Percentiles rank a stretch among this genome's conserved stretches.
phyloP scores from a whole-genome alignment of 768 basidiomycete species.

The Chalciporus piperatus region DNA sequence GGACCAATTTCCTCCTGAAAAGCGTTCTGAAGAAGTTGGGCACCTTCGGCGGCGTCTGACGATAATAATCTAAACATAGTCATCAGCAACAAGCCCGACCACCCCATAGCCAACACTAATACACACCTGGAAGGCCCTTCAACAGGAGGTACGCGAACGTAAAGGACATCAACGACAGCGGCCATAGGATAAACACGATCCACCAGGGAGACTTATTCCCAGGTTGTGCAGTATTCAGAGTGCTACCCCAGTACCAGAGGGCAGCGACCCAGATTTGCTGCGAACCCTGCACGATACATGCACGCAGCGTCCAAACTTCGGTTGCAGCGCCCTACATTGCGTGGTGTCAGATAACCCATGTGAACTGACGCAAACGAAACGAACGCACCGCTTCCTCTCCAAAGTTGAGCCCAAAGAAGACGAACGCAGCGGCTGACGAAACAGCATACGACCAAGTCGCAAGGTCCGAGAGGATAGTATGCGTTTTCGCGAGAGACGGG shows the following conservation, averaged over 20 bases:
- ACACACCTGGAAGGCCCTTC: conserved; percentile 79
- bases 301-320: conserved; percentile 89
- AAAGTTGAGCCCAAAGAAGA: conserved; percentile 94
- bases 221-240: conserved; percentile 55
- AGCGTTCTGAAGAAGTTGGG: conserved; percentile 89
- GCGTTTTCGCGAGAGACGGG: conserved; percentile 53
- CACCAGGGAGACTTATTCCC: conserved; percentile 73
- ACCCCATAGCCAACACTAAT: not conserved
- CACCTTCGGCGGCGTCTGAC: conserved; percentile 91
- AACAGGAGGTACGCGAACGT: conserved; percentile 81
- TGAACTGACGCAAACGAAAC: conserved; percentile 7
- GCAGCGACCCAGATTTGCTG: conserved; percentile 96
- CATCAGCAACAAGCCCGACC: not conserved
- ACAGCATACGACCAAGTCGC: conserved; percentile 92
- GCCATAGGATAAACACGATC: conserved; percentile 82
- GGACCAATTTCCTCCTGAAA: conserved; percentile 85
- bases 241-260: conserved; percentile 94
- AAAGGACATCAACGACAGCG: conserved; percentile 71
- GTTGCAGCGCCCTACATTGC: conserved; percentile 77
- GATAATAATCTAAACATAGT: conserved; percentile 66
- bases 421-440: conserved; percentile 90
- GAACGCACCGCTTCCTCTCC: conserved; percentile 87
- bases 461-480: conserved; percentile 64
- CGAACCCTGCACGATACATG: conserved; percentile 91
- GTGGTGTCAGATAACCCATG: conserved; percentile 8